Conservation (phyloP, 441 rosid genomes). For the Syzygium syzygioides region DNA sequence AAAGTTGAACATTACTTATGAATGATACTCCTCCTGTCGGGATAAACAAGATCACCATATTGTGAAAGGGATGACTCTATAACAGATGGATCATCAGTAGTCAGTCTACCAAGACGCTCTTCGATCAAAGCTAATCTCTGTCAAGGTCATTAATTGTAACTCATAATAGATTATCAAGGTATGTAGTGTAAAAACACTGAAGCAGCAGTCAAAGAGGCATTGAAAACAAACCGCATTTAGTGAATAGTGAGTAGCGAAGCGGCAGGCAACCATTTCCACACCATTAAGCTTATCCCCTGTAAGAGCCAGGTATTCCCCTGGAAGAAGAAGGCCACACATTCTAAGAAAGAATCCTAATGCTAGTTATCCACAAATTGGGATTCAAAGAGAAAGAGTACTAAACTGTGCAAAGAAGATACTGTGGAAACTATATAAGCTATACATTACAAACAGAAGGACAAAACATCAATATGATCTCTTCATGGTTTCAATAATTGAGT, state of each 20-base stretch:
- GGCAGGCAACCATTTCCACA: slow-evolving; percentile 89
- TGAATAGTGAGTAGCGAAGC: slow-evolving; percentile 86
- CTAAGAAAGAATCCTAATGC: not conserved
- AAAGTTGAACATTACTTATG: slow-evolving; percentile 35
- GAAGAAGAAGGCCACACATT: slow-evolving; percentile 6
- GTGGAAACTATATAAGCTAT: not conserved
- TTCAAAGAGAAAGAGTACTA: not conserved
- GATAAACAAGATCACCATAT: slow-evolving; percentile 85
- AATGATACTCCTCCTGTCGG: slow-evolving; percentile 54
- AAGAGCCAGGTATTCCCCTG: slow-evolving; percentile 92
- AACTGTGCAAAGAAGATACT: not conserved
- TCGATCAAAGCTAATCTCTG: slow-evolving; percentile 77
- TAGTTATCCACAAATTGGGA: not conserved
- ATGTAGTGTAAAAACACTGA: not conserved
- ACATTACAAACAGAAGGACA: not conserved
- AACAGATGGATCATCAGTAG: slow-evolving; percentile 69
- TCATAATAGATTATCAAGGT: slow-evolving; percentile 1
- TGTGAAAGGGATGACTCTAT: slow-evolving; percentile 76
- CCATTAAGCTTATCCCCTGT: slow-evolving; percentile 92
- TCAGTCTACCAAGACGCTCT: slow-evolving; percentile 74
- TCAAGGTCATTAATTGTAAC: slow-evolving; percentile 13
- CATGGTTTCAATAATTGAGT: not conserved
- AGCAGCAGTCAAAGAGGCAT: slow-evolving; percentile 2
- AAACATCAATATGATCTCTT: not conserved
- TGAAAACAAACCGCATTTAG: slow-evolving; percentile 51